Evolutionary conservation across 768 basidiomycete genomes (phyloP).

Genomic region (Suillus paluster): DNA sequence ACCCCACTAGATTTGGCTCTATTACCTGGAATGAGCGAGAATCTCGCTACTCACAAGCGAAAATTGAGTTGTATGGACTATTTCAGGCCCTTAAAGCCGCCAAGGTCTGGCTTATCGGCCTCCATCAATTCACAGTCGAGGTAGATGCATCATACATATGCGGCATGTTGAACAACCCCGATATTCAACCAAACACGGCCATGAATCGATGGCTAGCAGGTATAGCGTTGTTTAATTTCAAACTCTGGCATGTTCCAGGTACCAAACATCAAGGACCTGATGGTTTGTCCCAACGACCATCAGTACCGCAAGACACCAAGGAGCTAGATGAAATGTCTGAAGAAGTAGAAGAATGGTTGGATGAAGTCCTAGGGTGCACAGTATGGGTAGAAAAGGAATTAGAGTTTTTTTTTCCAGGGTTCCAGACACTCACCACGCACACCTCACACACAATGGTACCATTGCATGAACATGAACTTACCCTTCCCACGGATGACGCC

Average conservation of each 20-base stretch:
- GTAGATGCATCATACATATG: constrained; percentile 46
- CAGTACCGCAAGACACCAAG: constrained; percentile 21
- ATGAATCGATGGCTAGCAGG: constrained; percentile 33
- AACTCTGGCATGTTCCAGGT: constrained; percentile 34
- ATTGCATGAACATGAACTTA: no score
- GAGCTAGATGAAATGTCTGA: constrained; percentile 15
- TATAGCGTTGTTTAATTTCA: constrained; percentile 37
- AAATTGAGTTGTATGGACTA: constrained; percentile 35
- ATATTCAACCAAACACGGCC: constrained; percentile 35
- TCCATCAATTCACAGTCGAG: constrained; percentile 41
- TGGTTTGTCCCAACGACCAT: constrained; percentile 30
- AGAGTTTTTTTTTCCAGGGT: no score
- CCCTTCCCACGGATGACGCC: no score
- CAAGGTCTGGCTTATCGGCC: constrained; percentile 34
- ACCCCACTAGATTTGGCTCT: constrained; percentile 41
- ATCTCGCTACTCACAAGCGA: constrained; percentile 21
- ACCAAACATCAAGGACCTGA: constrained; percentile 28
- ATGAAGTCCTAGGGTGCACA: constrained; percentile 18
- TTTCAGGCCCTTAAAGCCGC: constrained; percentile 25
- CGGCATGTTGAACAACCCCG: constrained; percentile 42
- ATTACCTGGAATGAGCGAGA: constrained; percentile 20
- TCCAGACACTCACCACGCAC: no score
- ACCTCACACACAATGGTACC: no score
- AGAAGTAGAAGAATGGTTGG: constrained; percentile 19
- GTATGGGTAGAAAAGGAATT: no score